A percentile compares a stretch with the other conserved stretches of the same genome.
Conservation (phyloP, 805 yeast genomes). For the Wickerhamomyces chaumierensis region DNA sequence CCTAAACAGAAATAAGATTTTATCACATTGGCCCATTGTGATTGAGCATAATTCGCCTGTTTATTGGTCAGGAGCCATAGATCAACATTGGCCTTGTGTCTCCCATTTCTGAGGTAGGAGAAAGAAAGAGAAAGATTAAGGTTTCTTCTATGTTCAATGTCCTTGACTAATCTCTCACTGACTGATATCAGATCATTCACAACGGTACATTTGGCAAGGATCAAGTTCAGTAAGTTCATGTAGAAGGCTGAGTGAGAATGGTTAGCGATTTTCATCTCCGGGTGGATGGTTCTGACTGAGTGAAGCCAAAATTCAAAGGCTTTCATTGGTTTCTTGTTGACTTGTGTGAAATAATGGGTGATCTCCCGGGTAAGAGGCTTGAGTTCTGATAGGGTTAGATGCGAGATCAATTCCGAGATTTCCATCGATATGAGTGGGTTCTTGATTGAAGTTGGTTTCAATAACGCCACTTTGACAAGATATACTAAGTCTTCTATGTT, state of each 20-base stretch:
- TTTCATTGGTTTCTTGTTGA: background rate
- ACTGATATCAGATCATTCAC: background rate
- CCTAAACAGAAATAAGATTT: background rate
- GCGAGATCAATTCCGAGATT: background rate
- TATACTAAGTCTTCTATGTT: too few relatives aligned
- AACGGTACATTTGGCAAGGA: conserved; percentile 1
- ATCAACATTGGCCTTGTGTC: conserved; percentile 1
- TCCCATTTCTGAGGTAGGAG: conserved; percentile 4
- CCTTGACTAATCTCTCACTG: background rate
- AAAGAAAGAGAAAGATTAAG: conserved; percentile 4
- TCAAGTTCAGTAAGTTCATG: conserved; percentile 1
- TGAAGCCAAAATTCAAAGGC: conserved; percentile 6
- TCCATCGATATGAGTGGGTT: too few relatives aligned
- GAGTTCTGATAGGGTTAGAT: background rate
- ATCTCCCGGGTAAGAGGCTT: background rate
- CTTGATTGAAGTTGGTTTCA: background rate
- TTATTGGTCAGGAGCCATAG: conserved; percentile 4
- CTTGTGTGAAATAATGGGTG: conserved; percentile 1
- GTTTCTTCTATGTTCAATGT: background rate
- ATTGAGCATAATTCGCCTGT: background rate
- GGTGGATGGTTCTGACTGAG: background rate
- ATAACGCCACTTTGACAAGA: too few relatives aligned
- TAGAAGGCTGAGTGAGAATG: conserved; percentile 2
- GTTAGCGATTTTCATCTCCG: conserved; percentile 5
- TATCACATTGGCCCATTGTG: background rate